Percentiles rank a stretch among this genome's conserved stretches.
phyloP scores from a whole-genome alignment of 164 flowering plant species.

The Umbellularia californica region DNA sequence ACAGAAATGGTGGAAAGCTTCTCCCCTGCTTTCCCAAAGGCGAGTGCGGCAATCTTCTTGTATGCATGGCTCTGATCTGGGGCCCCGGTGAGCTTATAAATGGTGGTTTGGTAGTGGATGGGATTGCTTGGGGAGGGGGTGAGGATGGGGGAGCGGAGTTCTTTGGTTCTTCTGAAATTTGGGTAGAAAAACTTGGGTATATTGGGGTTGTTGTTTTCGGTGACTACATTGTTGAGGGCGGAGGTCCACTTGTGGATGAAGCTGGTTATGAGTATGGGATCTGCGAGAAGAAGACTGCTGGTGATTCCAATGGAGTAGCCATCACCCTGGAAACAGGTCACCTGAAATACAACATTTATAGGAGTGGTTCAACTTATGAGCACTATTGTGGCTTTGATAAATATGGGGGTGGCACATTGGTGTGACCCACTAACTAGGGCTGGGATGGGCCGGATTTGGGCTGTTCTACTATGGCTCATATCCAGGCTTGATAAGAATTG shows the following conservation, averaged over 20 bases:
- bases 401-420: too few relatives aligned
- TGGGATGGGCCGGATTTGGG: too few relatives aligned
- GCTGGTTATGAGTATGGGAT: conserved; percentile 4
- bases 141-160: not conserved
- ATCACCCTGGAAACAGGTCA: conserved; percentile 8
- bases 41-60: not conserved
- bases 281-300: conserved; percentile 4
- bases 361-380: too few relatives aligned
- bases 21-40: not conserved
- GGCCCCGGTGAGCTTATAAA: not conserved
- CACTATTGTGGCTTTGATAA: too few relatives aligned
- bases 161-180: conserved; percentile 1
- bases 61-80: not conserved
- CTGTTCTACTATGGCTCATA: too few relatives aligned
- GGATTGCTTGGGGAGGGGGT: not conserved
- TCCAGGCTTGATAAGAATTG: too few relatives aligned
- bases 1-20: not conserved
- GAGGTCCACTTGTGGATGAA: conserved; percentile 4
- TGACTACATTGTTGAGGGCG: conserved; percentile 1
- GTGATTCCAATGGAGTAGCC: conserved; percentile 7
- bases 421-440: too few relatives aligned
- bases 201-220: not conserved
- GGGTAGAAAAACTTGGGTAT: conserved; percentile 7
- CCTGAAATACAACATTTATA: not conserved
- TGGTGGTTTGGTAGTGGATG: not conserved